A percentile compares a stretch with the other conserved stretches of the same genome.
Evolutionary conservation across 2,329 filamentous ascomycete species (phyloP).

Genomic region (Ilyonectria destructans): DNA sequence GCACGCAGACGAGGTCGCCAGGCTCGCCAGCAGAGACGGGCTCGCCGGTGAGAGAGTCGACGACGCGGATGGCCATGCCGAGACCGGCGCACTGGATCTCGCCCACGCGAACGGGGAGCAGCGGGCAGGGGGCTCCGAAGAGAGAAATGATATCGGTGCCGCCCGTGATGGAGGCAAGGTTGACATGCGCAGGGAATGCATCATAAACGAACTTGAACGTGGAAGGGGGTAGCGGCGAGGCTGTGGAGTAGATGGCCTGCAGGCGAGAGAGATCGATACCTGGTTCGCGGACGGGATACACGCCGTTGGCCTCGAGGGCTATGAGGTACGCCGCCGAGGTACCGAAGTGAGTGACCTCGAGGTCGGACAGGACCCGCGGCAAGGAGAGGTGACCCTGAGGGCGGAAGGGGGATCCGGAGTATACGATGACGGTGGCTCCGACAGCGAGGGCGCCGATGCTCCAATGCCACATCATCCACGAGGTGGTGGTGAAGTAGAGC

Average conservation of each 20-base stretch:
- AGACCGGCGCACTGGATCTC: slow-evolving; percentile 86
- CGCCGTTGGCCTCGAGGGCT: slow-evolving; percentile 84
- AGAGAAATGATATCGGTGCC: slow-evolving; percentile 97
- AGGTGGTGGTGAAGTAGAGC: slow-evolving; percentile 95
- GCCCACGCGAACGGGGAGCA: slow-evolving; percentile 80
- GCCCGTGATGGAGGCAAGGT: slow-evolving; percentile 94
- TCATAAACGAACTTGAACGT: slow-evolving; percentile 93
- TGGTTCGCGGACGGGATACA: slow-evolving; percentile 70
- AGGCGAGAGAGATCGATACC: slow-evolving; percentile 75
- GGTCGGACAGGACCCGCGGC: slow-evolving; percentile 84
- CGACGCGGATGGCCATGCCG: slow-evolving; percentile 82
- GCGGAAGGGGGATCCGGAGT: slow-evolving; percentile 92
- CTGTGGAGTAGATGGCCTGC: slow-evolving; percentile 93
- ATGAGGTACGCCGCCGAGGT: slow-evolving; percentile 96
- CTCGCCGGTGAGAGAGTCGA: slow-evolving; percentile 72
- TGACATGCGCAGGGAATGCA: slow-evolving; percentile 84
- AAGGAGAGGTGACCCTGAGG: slow-evolving; percentile 86
- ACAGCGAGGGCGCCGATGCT: slow-evolving; percentile 88
- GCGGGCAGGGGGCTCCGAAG: slow-evolving; percentile 87
- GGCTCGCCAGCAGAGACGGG: slow-evolving; percentile 75
- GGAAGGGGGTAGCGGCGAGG: slow-evolving; percentile 91
- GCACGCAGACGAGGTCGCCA: slow-evolving; percentile 90
- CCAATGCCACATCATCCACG: slow-evolving; percentile 99
- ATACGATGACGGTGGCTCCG: slow-evolving; percentile 88
- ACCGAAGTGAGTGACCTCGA: slow-evolving; percentile 92